Evolutionary conservation across 192 early-diverging fungal genomes (phyloP).

Genomic region (Pilaira anomala): DNA sequence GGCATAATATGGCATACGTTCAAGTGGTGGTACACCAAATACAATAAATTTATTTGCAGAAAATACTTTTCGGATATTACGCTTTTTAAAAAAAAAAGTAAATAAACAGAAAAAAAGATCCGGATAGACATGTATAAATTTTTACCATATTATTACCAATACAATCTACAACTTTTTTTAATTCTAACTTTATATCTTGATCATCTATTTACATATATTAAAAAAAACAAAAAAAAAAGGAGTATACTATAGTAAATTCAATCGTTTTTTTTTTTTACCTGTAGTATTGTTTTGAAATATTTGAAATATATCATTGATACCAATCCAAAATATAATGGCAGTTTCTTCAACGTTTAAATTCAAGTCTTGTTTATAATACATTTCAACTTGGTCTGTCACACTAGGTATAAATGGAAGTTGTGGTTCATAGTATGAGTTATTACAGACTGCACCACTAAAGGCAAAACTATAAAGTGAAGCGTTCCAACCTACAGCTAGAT

Average conservation of each 20-base stretch:
- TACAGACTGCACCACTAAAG: constrained; percentile 32
- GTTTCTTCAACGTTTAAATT: constrained; percentile 31
- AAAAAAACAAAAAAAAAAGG: too few relatives aligned
- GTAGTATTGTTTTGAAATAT: not conserved
- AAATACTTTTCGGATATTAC: constrained; percentile 25
- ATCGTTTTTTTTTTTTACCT: not conserved
- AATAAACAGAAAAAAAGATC: not conserved
- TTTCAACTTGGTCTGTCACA: constrained; percentile 33
- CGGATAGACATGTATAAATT: too few relatives aligned
- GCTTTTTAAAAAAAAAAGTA: not conserved
- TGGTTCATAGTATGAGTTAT: constrained; percentile 13
- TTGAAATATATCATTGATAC: constrained; percentile 27
- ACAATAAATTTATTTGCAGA: constrained; percentile 25
- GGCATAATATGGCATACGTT: constrained; percentile 21
- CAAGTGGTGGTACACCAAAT: constrained; percentile 28
- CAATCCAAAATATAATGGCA: constrained; percentile 34
- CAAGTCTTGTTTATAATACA: constrained; percentile 33
- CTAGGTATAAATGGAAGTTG: constrained; percentile 10
- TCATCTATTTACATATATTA: too few relatives aligned
- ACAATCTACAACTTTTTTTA: constrained; percentile 18
- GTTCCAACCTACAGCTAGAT: constrained; percentile 36
- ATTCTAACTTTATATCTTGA: not conserved
- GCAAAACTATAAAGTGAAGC: constrained; percentile 35
- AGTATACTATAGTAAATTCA: not conserved
- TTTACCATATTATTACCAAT: constrained; percentile 32